Conservation (phyloP, 2,329 filamentous ascomycete genomes). For the Nemania diffusa region DNA sequence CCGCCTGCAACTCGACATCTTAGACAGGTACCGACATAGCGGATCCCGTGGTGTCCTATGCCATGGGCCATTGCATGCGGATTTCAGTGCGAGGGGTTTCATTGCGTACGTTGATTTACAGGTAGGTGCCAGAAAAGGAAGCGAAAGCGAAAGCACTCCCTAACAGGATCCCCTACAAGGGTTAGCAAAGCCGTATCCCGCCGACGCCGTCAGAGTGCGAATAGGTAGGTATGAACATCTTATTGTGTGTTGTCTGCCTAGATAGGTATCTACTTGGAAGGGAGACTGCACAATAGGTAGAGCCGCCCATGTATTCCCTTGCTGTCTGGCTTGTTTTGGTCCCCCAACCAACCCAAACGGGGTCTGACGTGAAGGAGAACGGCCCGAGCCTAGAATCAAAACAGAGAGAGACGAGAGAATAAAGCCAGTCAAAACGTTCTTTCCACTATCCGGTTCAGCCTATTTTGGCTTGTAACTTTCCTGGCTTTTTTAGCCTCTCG, state of each 20-base stretch:
- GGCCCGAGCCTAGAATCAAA: slow-evolving; percentile 24
- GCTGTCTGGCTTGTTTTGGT: background rate
- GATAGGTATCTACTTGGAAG: background rate
- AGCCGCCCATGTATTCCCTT: slow-evolving; percentile 21
- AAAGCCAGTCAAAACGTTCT: slow-evolving; percentile 21
- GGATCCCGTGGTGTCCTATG: slow-evolving; percentile 32
- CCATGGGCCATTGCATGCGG: slow-evolving; percentile 4
- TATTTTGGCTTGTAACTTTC: slow-evolving; percentile 31
- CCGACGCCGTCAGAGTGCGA: background rate
- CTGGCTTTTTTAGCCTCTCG: slow-evolving; percentile 33
- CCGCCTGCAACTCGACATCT: slow-evolving; percentile 30
- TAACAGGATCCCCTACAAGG: background rate
- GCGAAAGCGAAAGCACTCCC: background rate
- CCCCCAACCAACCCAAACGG: no score
- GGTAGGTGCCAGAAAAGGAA: background rate
- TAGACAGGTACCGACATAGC: slow-evolving; percentile 43
- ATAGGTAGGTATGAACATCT: slow-evolving; percentile 7
- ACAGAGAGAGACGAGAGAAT: slow-evolving; percentile 14
- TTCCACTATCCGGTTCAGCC: slow-evolving; percentile 34
- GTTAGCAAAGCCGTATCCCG: background rate
- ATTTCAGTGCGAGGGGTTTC: slow-evolving; percentile 4
- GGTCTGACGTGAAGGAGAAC: slow-evolving; percentile 21
- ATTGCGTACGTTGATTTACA: background rate
- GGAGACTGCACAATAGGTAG: slow-evolving; percentile 12
- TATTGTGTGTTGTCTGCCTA: slow-evolving; percentile 3